Evolutionary conservation across 306 rosid genomes (phyloP).

Genomic region (Fagus crenata): DNA sequence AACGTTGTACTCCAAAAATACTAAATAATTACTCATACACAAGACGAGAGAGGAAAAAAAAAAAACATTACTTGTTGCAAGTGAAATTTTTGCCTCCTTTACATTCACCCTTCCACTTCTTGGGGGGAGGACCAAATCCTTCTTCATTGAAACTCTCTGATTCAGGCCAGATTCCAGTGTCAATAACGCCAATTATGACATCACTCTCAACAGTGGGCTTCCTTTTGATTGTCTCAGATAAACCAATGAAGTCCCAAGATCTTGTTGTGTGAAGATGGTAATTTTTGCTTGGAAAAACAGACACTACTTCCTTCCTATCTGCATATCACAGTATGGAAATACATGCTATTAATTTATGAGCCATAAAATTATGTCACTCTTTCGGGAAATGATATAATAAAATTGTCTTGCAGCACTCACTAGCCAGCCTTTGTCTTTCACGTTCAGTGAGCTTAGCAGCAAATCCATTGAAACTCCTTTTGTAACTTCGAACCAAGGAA

Average conservation of each 20-base stretch:
- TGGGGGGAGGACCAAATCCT: slow-evolving; percentile 21
- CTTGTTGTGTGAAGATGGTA: slow-evolving; percentile 17
- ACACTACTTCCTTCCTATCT: slow-evolving; percentile 20
- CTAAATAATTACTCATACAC: too few species aligned
- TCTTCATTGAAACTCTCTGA: slow-evolving; percentile 28
- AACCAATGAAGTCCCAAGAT: slow-evolving; percentile 37
- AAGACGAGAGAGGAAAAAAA: too few species aligned
- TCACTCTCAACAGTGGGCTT: neutral
- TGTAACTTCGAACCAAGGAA: slow-evolving; percentile 14
- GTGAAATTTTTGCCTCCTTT: slow-evolving; percentile 12
- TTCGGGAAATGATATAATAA: neutral
- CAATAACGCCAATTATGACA: slow-evolving; percentile 26
- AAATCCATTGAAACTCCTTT: slow-evolving; percentile 34
- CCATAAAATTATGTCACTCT: too few species aligned
- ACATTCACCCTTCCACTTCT: slow-evolving; percentile 35
- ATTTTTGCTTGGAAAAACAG: slow-evolving; percentile 28
- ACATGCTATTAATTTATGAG: neutral
- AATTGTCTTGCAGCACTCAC: neutral
- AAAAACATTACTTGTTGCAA: slow-evolving; percentile 28
- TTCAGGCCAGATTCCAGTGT: slow-evolving; percentile 34
- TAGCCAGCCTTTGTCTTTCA: slow-evolving; percentile 10
- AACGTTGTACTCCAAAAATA: too few species aligned
- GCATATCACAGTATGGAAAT: neutral
- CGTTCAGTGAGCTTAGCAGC: slow-evolving; percentile 14
- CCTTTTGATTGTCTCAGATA: neutral